Evolutionary conservation across 2,329 filamentous ascomycete genomes (phyloP).

Genomic region (Cryphonectria japonica): DNA sequence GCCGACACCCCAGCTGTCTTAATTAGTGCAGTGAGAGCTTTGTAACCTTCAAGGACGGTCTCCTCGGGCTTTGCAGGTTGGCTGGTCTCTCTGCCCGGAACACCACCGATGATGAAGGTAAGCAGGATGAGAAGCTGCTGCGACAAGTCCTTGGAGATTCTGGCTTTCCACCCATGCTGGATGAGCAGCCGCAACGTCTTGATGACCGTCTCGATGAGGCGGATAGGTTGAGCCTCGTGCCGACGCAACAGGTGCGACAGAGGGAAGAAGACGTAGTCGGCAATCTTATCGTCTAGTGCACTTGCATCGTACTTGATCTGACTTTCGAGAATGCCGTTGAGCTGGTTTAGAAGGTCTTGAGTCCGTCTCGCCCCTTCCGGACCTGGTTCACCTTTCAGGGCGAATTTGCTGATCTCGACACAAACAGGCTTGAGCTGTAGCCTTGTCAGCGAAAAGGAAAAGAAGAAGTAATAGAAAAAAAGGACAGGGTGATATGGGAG

Average conservation of each 20-base stretch:
- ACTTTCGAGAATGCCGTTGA: slow-evolving; percentile 51
- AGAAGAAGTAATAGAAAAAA: too few species aligned
- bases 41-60: slow-evolving; percentile 70
- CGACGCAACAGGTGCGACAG: slow-evolving; percentile 83
- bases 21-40: slow-evolving; percentile 70
- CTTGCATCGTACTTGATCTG: slow-evolving; percentile 49
- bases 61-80: slow-evolving; percentile 67
- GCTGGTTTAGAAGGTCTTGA: slow-evolving; percentile 47
- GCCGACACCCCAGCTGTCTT: slow-evolving; percentile 56
- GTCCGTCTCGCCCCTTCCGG: slow-evolving; percentile 47
- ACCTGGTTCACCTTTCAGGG: slow-evolving; percentile 50
- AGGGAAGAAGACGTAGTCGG: slow-evolving; percentile 95
- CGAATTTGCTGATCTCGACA: slow-evolving; percentile 61
- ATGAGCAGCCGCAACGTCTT: slow-evolving; percentile 77
- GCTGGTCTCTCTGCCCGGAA: slow-evolving; percentile 58
- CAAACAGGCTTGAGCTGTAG: slow-evolving; percentile 66
- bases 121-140: slow-evolving; percentile 86
- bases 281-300: slow-evolving; percentile 76
- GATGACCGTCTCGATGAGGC: slow-evolving; percentile 74
- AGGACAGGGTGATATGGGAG: background rate
- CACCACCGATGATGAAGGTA: slow-evolving; percentile 77
- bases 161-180: slow-evolving; percentile 75
- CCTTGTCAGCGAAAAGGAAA: background rate
- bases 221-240: slow-evolving; percentile 71
- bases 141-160: slow-evolving; percentile 71